These are phyloP conservation scores for Musa balbisiana DNA, from an alignment of 202 grass and related monocot species.

Conservation along the genomic window DNA sequence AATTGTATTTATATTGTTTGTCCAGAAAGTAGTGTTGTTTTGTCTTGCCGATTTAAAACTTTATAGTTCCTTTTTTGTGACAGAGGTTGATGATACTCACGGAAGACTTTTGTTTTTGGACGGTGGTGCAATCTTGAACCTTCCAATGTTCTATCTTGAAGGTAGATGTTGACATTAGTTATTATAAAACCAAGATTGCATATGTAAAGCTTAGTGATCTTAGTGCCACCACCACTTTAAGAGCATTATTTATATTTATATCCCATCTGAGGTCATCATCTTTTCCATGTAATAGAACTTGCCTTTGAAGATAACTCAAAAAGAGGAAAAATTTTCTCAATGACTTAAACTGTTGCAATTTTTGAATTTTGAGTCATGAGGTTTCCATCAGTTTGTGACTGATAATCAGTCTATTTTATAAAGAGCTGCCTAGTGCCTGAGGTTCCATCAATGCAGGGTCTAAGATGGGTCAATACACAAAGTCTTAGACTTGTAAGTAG, in stretches of 20 bases:
- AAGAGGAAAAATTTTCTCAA: too few species aligned
- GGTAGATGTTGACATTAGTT: conserved; percentile 38
- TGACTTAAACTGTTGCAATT: too few species aligned
- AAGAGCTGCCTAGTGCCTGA: too few species aligned
- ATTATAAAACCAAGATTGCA: background rate
- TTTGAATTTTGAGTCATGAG: too few species aligned
- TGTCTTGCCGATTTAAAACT: conserved; percentile 11
- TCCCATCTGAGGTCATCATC: too few species aligned
- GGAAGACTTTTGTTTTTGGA: conserved; percentile 54
- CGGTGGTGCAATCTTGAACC: conserved; percentile 46
- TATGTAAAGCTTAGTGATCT: background rate
- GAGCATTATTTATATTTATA: background rate
- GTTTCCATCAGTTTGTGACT: too few species aligned
- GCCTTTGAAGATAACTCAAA: too few species aligned
- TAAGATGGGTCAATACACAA: too few species aligned
- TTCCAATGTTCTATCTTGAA: conserved; percentile 84
- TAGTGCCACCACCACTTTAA: background rate
- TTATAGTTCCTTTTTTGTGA: conserved; percentile 22
- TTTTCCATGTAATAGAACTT: too few species aligned
- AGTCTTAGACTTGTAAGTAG: too few species aligned
- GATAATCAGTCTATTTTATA: too few species aligned
- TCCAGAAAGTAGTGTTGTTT: background rate
- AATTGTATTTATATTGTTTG: conserved; percentile 18
- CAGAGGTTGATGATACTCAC: conserved; percentile 84
- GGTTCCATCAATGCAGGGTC: too few species aligned